Percentiles rank a stretch among this genome's conserved stretches.
Evolutionary conservation across 805 yeast genomes (phyloP).

Genomic region (Yamadazyma kitorensis): DNA sequence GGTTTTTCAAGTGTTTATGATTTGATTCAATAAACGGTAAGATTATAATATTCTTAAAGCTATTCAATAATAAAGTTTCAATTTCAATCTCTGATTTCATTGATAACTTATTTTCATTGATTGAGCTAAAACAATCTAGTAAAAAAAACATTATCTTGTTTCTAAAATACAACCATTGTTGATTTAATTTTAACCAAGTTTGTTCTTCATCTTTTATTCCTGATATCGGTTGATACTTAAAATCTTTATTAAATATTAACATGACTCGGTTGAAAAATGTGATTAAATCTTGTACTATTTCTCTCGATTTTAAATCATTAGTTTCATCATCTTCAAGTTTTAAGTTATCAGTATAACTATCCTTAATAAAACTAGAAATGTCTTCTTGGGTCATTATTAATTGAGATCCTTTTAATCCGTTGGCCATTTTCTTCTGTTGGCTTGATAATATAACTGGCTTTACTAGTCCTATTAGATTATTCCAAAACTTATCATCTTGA

Average conservation of each 20-base stretch:
- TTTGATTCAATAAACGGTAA: conserved; percentile 23
- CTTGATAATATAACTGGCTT: conserved; percentile 26
- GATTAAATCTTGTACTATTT: conserved; percentile 26
- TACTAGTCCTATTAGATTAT: conserved; percentile 17
- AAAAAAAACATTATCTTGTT: conserved; percentile 22
- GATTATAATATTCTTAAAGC: conserved; percentile 27
- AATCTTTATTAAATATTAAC: conserved; percentile 21
- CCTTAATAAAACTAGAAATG: conserved; percentile 19
- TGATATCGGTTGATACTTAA: conserved; percentile 5
- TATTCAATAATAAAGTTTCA: conserved; percentile 23
- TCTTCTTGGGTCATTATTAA: conserved; percentile 30
- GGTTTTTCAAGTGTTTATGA: conserved; percentile 4
- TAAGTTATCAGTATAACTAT: conserved; percentile 4
- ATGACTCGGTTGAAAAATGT: conserved; percentile 24
- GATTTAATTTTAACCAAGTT: conserved; percentile 21
- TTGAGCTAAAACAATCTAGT: conserved; percentile 23
- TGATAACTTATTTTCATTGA: conserved; percentile 16
- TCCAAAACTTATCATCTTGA: conserved; percentile 14
- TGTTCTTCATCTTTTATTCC: background rate
- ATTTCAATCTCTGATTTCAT: conserved; percentile 19
- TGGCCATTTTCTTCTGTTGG: conserved; percentile 18
- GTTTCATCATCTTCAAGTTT: conserved; percentile 12
- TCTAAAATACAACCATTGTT: conserved; percentile 29
- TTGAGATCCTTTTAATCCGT: conserved; percentile 21
- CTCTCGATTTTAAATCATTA: conserved; percentile 25